Evolutionary conservation across 257 asterid species (phyloP).

Genomic region (Capsicum rhomboideum): DNA sequence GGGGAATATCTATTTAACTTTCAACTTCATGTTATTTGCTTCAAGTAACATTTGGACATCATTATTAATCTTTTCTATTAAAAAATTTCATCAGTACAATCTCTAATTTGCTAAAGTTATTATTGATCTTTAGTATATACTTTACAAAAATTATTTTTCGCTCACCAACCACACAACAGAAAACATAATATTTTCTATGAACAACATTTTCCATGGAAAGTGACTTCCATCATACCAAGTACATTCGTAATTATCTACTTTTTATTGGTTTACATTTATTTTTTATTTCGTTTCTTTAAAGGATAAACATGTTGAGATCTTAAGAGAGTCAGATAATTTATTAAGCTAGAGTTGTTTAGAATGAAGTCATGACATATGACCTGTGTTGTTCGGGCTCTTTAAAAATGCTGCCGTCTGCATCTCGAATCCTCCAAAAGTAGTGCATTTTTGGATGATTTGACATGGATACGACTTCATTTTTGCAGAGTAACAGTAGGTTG

Average conservation of each 20-base stretch:
- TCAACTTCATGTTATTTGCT: background rate
- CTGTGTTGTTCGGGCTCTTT: background rate
- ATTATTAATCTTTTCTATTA: background rate
- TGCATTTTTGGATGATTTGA: background rate
- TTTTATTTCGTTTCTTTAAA: background rate
- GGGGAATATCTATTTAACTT: background rate
- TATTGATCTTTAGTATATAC: background rate
- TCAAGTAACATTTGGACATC: background rate
- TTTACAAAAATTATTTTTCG: background rate
- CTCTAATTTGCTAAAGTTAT: background rate
- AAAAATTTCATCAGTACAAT: background rate
- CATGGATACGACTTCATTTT: background rate
- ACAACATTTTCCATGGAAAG: background rate
- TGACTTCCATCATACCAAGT: background rate
- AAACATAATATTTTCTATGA: background rate
- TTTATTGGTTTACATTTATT: background rate
- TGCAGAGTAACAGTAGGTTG: background rate
- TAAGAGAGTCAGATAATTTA: background rate
- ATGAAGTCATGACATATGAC: background rate
- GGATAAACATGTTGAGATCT: background rate
- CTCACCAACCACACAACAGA: background rate
- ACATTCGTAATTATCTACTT: background rate
- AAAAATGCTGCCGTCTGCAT: background rate
- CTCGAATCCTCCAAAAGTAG: background rate
- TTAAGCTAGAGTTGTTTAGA: background rate